Evolutionary conservation across 2,329 filamentous ascomycete genomes (phyloP).

Genomic region (Phoma sp.): DNA sequence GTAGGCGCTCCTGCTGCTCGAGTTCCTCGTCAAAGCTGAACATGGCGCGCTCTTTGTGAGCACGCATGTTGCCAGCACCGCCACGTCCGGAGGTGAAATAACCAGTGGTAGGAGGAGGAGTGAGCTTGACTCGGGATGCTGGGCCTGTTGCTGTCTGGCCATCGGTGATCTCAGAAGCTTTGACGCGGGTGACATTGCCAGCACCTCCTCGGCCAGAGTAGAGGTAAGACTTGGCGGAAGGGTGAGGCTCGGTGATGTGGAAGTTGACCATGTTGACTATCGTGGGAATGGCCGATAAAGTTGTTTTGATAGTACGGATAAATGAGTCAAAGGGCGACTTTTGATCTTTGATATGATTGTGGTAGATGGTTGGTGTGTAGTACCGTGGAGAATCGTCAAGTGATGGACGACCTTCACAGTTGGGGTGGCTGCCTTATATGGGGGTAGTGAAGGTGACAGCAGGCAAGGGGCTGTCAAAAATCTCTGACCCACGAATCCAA

Average conservation of each 20-base stretch:
- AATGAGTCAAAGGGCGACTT: conserved; percentile 23
- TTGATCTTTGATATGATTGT: conserved; percentile 9
- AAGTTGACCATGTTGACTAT: conserved; percentile 51
- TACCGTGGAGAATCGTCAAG: conserved; percentile 18
- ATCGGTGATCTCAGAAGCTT: conserved; percentile 60
- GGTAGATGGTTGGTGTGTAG: conserved; percentile 19
- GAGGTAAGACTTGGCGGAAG: conserved; percentile 60
- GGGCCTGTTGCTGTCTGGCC: conserved; percentile 54
- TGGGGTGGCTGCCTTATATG: conserved; percentile 11
- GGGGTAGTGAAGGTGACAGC: conserved; percentile 12
- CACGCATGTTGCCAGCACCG: conserved; percentile 69
- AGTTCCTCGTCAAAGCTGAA: conserved; percentile 74
- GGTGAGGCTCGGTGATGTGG: conserved; percentile 67
- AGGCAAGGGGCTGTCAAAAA: conserved; percentile 28
- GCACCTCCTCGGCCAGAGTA: conserved; percentile 64
- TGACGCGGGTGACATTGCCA: conserved; percentile 63
- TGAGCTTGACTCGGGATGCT: conserved; percentile 57
- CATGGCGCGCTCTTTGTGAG: conserved; percentile 62
- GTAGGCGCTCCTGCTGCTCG: conserved; percentile 61
- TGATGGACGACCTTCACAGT: conserved; percentile 1
- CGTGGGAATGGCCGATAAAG: conserved; percentile 17
- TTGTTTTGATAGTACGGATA: conserved; percentile 16
- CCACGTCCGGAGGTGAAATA: conserved; percentile 71
- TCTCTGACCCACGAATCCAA: conserved; percentile 37
- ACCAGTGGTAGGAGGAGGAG: conserved; percentile 52